Evolutionary conservation across 2,329 filamentous ascomycete genomes (phyloP).

Genomic region (Fusarium anthophilum): DNA sequence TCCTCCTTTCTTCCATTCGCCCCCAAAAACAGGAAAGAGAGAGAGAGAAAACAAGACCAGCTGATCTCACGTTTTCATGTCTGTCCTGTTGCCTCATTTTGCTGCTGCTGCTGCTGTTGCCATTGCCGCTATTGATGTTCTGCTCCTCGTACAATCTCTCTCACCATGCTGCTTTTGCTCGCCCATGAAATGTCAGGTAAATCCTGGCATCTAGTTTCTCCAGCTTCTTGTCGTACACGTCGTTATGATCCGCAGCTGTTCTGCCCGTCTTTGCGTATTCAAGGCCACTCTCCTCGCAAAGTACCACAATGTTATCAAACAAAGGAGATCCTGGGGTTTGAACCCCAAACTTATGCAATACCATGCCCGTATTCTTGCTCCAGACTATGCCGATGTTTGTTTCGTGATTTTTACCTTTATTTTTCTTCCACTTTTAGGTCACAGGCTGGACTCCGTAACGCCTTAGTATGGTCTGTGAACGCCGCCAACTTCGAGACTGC

Average conservation of each 20-base stretch:
- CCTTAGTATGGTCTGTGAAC: conserved; percentile 13
- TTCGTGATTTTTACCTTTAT: background rate
- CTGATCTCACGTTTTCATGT: background rate
- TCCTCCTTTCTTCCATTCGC: conserved; percentile 18
- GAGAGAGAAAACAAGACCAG: conserved; percentile 1
- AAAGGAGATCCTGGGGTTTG: conserved; percentile 24
- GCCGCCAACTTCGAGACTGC: background rate
- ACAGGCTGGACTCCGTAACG: conserved; percentile 5
- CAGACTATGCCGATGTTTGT: background rate
- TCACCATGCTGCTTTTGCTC: conserved; percentile 5
- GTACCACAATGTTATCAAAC: conserved; percentile 19
- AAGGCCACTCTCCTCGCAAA: conserved; percentile 3
- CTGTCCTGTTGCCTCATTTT: conserved; percentile 4
- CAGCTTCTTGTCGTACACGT: conserved; percentile 36
- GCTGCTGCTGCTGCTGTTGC: background rate
- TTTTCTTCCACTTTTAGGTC: background rate
- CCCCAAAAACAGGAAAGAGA: conserved; percentile 8
- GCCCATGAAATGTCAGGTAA: background rate
- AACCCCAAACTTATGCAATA: conserved; percentile 33
- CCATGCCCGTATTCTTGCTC: background rate
- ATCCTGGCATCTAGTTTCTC: conserved; percentile 5
- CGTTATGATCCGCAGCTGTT: conserved; percentile 18
- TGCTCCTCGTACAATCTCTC: conserved; percentile 36
- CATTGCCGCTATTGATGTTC: background rate
- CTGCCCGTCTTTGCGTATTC: background rate